Percentiles rank a stretch among this genome's conserved stretches.
phyloP scores from a whole-genome alignment of 306 rosid genomes.

The Corylus americana region DNA sequence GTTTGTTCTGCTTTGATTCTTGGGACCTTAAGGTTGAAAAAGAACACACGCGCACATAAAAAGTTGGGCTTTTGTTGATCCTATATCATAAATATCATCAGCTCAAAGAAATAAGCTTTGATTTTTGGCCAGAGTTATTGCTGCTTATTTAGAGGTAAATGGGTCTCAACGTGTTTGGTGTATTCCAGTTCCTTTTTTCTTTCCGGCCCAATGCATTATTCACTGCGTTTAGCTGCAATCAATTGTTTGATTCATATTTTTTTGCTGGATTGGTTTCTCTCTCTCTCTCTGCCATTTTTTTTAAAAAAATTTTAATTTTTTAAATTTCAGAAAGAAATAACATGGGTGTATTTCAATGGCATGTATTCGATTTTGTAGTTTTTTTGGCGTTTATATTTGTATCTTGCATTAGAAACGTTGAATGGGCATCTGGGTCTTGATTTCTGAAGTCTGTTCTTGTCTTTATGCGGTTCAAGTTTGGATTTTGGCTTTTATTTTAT shows the following conservation, averaged over 20 bases:
- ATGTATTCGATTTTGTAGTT: constrained; percentile 14
- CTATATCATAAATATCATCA: neutral
- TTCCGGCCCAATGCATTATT: constrained; percentile 33
- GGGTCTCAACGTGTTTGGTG: constrained; percentile 20
- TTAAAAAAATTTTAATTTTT: neutral
- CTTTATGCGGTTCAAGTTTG: constrained; percentile 28
- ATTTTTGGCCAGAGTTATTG: constrained; percentile 18
- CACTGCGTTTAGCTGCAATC: neutral
- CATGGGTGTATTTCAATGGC: constrained; percentile 13
- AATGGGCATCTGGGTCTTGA: constrained; percentile 33
- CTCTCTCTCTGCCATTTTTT: neutral
- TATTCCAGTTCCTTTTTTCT: constrained; percentile 21
- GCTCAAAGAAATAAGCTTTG: constrained; percentile 5
- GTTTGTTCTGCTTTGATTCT: constrained; percentile 28
- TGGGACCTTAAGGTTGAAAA: constrained; percentile 29
- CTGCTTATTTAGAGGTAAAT: constrained; percentile 37
- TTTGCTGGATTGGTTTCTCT: constrained; percentile 21
- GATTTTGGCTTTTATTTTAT: constrained; percentile 14
- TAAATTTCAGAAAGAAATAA: constrained; percentile 7
- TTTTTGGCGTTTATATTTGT: neutral
- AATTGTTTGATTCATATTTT: constrained; percentile 40
- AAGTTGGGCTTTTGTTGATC: constrained; percentile 10
- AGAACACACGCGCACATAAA: neutral
- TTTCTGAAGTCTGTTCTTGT: constrained; percentile 11
- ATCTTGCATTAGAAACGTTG: constrained; percentile 2